Percentiles rank a stretch among this genome's conserved stretches.
Conservation (phyloP, 495 filamentous ascomycete genomes). For the Podospora conica region DNA sequence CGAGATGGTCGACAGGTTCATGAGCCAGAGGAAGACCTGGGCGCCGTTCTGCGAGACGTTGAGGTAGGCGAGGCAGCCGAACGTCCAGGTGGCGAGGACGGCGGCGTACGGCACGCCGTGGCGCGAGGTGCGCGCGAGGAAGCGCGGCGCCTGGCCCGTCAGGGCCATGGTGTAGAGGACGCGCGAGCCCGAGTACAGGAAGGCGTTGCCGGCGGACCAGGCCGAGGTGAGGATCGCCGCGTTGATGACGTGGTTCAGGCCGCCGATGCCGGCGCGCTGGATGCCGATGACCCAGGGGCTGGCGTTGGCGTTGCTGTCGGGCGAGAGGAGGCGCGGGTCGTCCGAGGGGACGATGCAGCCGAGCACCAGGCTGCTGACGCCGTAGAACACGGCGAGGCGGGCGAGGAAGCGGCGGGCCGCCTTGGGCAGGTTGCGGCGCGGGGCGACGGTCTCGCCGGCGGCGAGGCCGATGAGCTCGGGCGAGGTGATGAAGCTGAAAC, state of each 20-base stretch:
- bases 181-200: conserved; percentile 77
- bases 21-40: conserved; percentile 56
- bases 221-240: conserved; percentile 45
- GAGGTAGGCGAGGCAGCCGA: conserved; percentile 60
- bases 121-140: conserved; percentile 48
- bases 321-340: conserved; percentile 48
- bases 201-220: conserved; percentile 62
- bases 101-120: conserved; percentile 58
- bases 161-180: conserved; percentile 63
- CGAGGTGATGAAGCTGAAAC: conserved; percentile 46
- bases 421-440: conserved; percentile 65
- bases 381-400: conserved; percentile 68
- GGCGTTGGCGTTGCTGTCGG: conserved; percentile 53
- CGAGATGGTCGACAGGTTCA: conserved; percentile 44
- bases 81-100: conserved; percentile 47
- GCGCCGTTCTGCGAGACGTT: conserved; percentile 49
- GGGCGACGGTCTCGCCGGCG: conserved; percentile 72
- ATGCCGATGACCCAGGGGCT: conserved; percentile 53
- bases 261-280: conserved; percentile 38
- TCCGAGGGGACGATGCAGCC: conserved; percentile 57
- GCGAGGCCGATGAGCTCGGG: conserved; percentile 54
- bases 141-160: conserved; percentile 55
- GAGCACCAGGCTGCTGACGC: conserved; percentile 63
- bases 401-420: conserved; percentile 65
- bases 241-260: conserved; percentile 44